Percentiles rank a stretch among this genome's conserved stretches.
Evolutionary conservation across 768 basidiomycete genomes (phyloP).

Genomic region (Coprinopsis cinerea): DNA sequence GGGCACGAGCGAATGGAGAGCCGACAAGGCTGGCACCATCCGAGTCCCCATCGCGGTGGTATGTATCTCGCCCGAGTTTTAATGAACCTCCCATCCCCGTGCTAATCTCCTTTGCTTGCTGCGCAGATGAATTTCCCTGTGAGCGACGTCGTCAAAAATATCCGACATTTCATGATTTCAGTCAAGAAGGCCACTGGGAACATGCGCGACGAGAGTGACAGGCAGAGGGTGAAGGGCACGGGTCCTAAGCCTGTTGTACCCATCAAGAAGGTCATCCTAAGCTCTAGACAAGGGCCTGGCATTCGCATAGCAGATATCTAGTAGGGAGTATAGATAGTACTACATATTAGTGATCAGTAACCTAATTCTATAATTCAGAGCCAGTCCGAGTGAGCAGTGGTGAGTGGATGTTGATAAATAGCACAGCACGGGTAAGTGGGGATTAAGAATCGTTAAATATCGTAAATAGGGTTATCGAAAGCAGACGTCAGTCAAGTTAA

Average conservation of each 20-base stretch:
- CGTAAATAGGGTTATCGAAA: background rate
- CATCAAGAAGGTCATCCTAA: conserved; percentile 78
- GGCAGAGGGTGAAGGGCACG: conserved; percentile 28
- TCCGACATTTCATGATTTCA: conserved; percentile 66
- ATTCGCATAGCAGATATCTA: conserved; percentile 80
- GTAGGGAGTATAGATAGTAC: conserved; percentile 9
- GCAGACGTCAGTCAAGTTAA: background rate
- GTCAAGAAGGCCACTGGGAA: conserved; percentile 76
- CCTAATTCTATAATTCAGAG: conserved; percentile 6
- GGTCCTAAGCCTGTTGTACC: conserved; percentile 49
- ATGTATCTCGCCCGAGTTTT: conserved; percentile 16
- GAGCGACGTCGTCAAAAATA: conserved; percentile 73
- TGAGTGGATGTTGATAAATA: conserved; percentile 9
- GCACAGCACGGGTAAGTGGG: background rate
- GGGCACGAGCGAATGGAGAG: conserved; percentile 89
- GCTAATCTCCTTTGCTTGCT: background rate
- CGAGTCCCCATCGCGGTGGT: conserved; percentile 79
- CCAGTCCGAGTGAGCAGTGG: background rate
- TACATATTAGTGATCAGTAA: conserved; percentile 14
- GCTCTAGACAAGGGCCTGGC: conserved; percentile 83
- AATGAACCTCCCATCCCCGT: background rate
- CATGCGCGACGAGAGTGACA: conserved; percentile 46
- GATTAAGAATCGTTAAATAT: no score
- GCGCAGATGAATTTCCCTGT: conserved; percentile 65
- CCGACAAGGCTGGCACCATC: conserved; percentile 81